Base-by-base conservation (phyloP, 176 grass and related monocot species). In the Triticum aestivum region DNA sequence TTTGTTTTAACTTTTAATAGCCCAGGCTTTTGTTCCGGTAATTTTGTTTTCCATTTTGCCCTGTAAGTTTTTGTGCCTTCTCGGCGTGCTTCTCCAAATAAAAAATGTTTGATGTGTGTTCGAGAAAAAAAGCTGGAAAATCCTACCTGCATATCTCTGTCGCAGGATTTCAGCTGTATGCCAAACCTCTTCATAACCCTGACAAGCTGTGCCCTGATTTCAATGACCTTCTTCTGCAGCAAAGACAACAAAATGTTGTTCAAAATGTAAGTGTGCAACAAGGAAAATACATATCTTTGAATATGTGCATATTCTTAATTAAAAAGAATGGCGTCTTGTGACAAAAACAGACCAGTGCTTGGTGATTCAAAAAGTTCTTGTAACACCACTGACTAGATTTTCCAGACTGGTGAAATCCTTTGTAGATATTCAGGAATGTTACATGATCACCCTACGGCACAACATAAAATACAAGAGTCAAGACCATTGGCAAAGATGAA, bases 341-440 rank as follows among this genome's bases (percentile, higher is more conserved):
- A 63, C 32, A 42, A 69, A 88, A 51, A 89, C 91, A 38, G 35
- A 98, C 96, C 93, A 98, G 89, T 85, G 96, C 89, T 76, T 98
- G 96, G 83, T 95, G 90, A 82, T 95, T 98, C 85, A 98, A 76
- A 65, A 91, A 98, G 86, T 98, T 98, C 79, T 89, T 93, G 88
- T 98, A 98, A 82, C 96, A 98, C 96, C 96, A 98, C 71, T 98
- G 93, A 66, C 91, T 94, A 82, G 96, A 95, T 94, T 94, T 98
- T 70, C 93, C 90, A 89, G 86, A 95, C 54, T 95, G 86, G 33
- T 95, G 86, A 86, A 95, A 98, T 88, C 93, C 93, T 94, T 91
- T 98, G 79, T 98, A 98, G 70, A 98, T 89, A 86, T 98, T 98
- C 84, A 98, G 86, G 75, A 87, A 98, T 9, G 96, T 94, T 62